Evolutionary conservation across 1,284 basidiomycete genomes (phyloP).

Genomic region (Sutorius eximius): DNA sequence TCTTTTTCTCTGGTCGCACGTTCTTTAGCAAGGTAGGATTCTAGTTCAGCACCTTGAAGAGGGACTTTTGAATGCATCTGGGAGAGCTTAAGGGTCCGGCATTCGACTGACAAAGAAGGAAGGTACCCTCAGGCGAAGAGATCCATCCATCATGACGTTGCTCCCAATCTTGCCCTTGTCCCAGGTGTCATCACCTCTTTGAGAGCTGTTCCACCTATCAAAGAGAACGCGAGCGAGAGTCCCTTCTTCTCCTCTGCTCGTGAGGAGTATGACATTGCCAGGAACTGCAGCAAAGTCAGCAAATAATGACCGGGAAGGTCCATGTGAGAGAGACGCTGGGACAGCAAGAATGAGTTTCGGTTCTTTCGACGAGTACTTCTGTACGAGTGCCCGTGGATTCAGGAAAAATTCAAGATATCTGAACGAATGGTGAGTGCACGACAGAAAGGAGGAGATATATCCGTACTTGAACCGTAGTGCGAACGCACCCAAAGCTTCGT

Average conservation of each 20-base stretch:
- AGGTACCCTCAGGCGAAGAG: conserved; percentile 65
- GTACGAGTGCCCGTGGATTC: conserved; percentile 76
- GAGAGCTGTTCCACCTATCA: conserved; percentile 81
- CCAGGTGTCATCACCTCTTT: conserved; percentile 78
- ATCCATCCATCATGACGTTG: conserved; percentile 75
- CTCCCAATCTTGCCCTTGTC: conserved; percentile 87
- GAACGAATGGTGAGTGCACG: conserved; percentile 9
- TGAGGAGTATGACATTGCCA: conserved; percentile 85
- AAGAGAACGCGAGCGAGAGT: conserved; percentile 82
- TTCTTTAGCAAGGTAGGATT: conserved; percentile 78
- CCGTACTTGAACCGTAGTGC: conserved; percentile 72
- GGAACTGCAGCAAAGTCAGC: conserved; percentile 78
- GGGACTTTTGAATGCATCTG: conserved; percentile 90
- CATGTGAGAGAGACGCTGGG: conserved; percentile 90
- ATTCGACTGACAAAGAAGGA: not conserved
- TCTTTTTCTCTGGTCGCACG: conserved; percentile 82
- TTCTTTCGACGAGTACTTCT: conserved; percentile 80
- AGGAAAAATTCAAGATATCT: conserved; percentile 91
- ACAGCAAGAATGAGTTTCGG: conserved; percentile 94
- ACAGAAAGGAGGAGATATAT: not conserved
- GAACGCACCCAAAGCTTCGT: conserved; percentile 75
- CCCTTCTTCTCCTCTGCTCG: conserved; percentile 74
- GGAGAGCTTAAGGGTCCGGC: conserved; percentile 12
- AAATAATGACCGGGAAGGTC: conserved; percentile 86
- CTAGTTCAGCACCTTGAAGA: conserved; percentile 83